Evolutionary conservation across 2,329 filamentous ascomycete genomes (phyloP), one percentile per base, ranked within the genome.

Genomic region (Diaporthe destruens): DNA sequence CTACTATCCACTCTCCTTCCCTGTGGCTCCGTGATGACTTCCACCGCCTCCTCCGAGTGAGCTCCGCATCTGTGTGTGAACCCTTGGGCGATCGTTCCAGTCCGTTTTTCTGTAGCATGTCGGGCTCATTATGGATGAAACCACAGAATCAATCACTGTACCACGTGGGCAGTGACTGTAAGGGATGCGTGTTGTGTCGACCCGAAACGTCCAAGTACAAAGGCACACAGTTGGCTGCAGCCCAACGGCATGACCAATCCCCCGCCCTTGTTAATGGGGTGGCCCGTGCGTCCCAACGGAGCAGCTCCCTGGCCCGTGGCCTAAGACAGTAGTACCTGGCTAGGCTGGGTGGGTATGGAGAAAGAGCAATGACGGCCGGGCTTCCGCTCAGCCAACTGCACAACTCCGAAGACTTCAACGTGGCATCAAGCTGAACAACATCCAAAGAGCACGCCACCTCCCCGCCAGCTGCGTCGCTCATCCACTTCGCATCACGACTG

Each of bases 341-440:
- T 61, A n/a, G n/a, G n/a, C n/a, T 61, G 47, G 57, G 12, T 16
- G 39, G 42, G 23, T 25, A 23, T 39, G 36, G 36, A 39, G 36
- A 39, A 14, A 44, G 20, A 14, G 16, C 29, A 32, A 71, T 71
- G 72, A 73, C 59, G 57, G 54, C 70, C 36, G 61, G 66, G 63
- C 53, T 65, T 69, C 44, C 29, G 61, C 61, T 65, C 55, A 70
- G 55, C 68, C 61, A 39, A 49, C 9, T 29, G 32, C 8, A 44
- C 53, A 39, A 51, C 39, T 51, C 49, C 51, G 49, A 25, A 59
- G 69, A 69, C 72, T 74, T 66, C 74, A 75, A 77, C 75, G 74
- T 75, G 75, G 75, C 76, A 73, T 77, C 72, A 76, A 75, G 74
- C 72, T 73, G 72, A 39, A 65, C 16, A 44, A 44, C 55, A 39